These are phyloP conservation scores for Trypanosoma melophagium DNA, from an alignment of 208 protist genomes.

Conservation along the genomic window DNA sequence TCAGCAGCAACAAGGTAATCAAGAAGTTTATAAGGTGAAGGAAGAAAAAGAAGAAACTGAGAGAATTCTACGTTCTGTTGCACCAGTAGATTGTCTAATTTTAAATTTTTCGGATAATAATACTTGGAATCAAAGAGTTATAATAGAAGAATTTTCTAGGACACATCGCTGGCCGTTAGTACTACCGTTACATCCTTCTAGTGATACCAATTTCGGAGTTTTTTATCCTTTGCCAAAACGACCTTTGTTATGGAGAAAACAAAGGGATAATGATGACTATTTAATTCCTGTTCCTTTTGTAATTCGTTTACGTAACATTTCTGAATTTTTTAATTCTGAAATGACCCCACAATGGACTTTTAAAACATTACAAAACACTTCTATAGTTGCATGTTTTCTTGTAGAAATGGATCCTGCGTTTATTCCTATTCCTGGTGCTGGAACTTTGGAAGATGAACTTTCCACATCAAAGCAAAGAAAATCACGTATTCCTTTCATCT, in stretches of 20 bases:
- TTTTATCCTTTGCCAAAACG: constrained; percentile 11
- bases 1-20: neutral
- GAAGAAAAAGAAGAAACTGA: neutral
- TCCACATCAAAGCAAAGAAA: neutral
- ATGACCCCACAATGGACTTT: neutral
- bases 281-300: constrained; percentile 7
- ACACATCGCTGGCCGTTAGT: constrained; percentile 11
- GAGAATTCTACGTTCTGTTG: neutral
- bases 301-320: constrained; percentile 14
- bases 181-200: constrained; percentile 1
- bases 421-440: neutral
- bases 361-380: neutral
- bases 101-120: constrained; percentile 6
- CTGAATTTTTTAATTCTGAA: constrained; percentile 2
- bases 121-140: neutral
- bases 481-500: constrained; percentile 12
- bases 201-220: neutral
- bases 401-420: constrained; percentile 15
- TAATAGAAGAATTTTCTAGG: constrained; percentile 4
- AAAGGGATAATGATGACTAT: neutral
- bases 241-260: neutral
- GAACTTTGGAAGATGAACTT: constrained; percentile 17
- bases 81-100: constrained; percentile 25
- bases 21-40: too few species aligned
- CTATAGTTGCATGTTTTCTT: constrained; percentile 22